These are phyloP conservation scores for Stropharia rugosoannulata DNA, from an alignment of 768 basidiomycete species.

Conservation along the genomic window DNA sequence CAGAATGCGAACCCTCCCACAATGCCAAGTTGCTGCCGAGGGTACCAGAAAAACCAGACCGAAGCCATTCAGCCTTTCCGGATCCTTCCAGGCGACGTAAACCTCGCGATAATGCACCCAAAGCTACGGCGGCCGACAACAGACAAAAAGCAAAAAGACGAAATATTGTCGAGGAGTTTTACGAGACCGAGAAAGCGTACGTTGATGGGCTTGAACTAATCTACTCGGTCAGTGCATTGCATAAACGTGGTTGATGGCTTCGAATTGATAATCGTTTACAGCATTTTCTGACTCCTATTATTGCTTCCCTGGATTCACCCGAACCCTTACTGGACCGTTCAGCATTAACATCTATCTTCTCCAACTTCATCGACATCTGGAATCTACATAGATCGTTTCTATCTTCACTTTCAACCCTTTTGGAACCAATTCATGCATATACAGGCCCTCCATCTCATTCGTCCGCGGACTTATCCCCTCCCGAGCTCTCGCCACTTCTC, in stretches of 20 bases:
- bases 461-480: conserved; percentile 18
- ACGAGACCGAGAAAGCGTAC: conserved; percentile 79
- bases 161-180: conserved; percentile 78
- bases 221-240: conserved; percentile 57
- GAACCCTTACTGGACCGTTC: conserved; percentile 68
- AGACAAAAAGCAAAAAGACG: conserved; percentile 54
- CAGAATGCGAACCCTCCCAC: conserved; percentile 13
- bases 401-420: conserved; percentile 50
- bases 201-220: conserved; percentile 81
- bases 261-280: conserved; percentile 25
- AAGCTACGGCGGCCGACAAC: conserved; percentile 46
- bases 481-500: conserved; percentile 44
- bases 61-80: conserved; percentile 33
- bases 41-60: conserved; percentile 18
- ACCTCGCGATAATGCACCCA: conserved; percentile 35
- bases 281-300: conserved; percentile 84
- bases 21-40: conserved; percentile 10
- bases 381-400: conserved; percentile 81
- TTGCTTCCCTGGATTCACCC: conserved; percentile 67
- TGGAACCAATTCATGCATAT: conserved; percentile 22
- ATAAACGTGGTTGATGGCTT: neutral
- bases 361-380: conserved; percentile 91
- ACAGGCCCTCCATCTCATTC: conserved; percentile 4
- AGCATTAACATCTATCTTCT: conserved; percentile 74
- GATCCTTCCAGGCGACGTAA: conserved; percentile 39